These are phyloP conservation scores for Diaporthe citrichinensis DNA, from an alignment of 2,329 filamentous ascomycete species.

Conservation along the genomic window DNA sequence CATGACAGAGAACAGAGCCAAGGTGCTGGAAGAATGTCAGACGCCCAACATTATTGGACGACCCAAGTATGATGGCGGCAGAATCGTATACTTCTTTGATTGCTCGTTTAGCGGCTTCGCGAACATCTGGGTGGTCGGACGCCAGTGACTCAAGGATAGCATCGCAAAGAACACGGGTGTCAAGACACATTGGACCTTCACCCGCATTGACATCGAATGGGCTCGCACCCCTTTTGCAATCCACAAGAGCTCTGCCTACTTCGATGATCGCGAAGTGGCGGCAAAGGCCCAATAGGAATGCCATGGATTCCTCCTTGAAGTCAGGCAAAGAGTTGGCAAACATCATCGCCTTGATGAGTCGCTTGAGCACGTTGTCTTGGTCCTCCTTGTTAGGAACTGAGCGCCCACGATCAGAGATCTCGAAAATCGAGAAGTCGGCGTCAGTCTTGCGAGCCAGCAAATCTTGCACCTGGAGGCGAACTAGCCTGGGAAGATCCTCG, in stretches of 20 bases:
- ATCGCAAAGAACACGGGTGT: conserved; percentile 88
- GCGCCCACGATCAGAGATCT: conserved; percentile 82
- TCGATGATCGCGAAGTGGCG: conserved; percentile 93
- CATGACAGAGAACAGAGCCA: conserved; percentile 88
- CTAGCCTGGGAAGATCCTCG: conserved; percentile 86
- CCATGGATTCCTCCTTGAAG: conserved; percentile 80
- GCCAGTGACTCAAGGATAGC: conserved; percentile 91
- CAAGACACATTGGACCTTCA: conserved; percentile 88
- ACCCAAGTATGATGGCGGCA: conserved; percentile 84
- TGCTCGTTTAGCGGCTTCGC: conserved; percentile 84
- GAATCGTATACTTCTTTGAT: conserved; percentile 85
- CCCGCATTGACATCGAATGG: conserved; percentile 88
- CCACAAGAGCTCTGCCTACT: conserved; percentile 85
- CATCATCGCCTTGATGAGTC: conserved; percentile 89
- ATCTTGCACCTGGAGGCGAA: conserved; percentile 92
- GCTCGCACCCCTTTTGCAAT: conserved; percentile 81
- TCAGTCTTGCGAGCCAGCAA: conserved; percentile 80
- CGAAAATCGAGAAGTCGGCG: conserved; percentile 78
- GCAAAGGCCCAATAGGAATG: conserved; percentile 85
- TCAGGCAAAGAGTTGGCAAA: conserved; percentile 87
- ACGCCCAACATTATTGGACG: conserved; percentile 77
- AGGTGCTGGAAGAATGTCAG: conserved; percentile 89
- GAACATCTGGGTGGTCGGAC: conserved; percentile 84
- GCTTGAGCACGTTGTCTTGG: conserved; percentile 86
- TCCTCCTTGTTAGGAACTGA: conserved; percentile 89